A percentile compares a stretch with the other conserved stretches of the same genome.
Evolutionary conservation across 768 basidiomycete species (phyloP).

Genomic region (Suillus variegatus): DNA sequence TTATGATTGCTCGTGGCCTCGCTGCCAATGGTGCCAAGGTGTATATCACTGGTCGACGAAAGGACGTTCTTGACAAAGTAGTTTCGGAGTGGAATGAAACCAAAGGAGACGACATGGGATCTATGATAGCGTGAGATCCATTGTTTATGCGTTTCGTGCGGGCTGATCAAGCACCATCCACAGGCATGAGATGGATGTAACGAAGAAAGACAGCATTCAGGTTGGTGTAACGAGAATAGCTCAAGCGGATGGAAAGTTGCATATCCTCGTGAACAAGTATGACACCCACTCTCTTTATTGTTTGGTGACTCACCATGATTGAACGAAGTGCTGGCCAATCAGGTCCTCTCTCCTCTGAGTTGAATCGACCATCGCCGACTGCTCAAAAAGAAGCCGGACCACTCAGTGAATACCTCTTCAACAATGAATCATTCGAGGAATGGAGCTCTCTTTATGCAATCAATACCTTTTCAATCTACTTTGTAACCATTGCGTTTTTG

Average conservation of each 20-base stretch:
- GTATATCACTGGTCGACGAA: conserved; percentile 74
- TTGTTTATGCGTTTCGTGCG: conserved; percentile 1
- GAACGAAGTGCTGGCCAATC: conserved; percentile 67
- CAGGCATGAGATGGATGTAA: conserved; percentile 72
- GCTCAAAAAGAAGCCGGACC: conserved; percentile 65
- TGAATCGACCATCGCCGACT: conserved; percentile 55
- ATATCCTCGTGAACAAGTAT: conserved; percentile 84
- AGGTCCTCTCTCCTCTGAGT: conserved; percentile 62
- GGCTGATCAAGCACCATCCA: conserved; percentile 5
- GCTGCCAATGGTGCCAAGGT: conserved; percentile 80
- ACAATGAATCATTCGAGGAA: conserved; percentile 59
- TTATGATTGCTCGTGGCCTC: conserved; percentile 72
- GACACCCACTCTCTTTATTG: conserved; percentile 15
- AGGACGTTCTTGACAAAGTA: conserved; percentile 61
- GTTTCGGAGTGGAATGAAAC: conserved; percentile 46
- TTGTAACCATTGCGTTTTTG: conserved; percentile 74
- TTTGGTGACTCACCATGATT: not conserved
- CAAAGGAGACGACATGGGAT: conserved; percentile 42
- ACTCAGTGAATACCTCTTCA: conserved; percentile 68
- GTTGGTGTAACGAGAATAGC: conserved; percentile 44
- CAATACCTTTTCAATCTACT: conserved; percentile 77
- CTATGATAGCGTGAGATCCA: conserved; percentile 56
- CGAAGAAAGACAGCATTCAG: conserved; percentile 65
- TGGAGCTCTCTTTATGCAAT: conserved; percentile 66
- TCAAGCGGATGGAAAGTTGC: conserved; percentile 60